Base-by-base conservation (phyloP, 1,284 basidiomycete genomes). In the Microbotryomycetes sp. region DNA sequence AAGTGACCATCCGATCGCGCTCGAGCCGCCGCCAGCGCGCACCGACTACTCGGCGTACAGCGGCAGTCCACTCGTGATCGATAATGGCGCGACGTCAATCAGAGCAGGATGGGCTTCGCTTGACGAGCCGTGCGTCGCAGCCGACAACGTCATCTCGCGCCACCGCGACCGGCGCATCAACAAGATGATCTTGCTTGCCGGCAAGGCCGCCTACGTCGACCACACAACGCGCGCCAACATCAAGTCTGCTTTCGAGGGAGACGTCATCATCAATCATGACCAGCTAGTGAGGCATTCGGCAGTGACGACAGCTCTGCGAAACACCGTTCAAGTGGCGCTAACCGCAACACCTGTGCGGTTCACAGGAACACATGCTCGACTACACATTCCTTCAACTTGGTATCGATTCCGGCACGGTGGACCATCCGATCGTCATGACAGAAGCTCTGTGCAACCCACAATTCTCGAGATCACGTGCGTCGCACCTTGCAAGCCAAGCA, bases 341-440 rank as follows among this genome's bases (percentile, higher is more conserved):
- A 24, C 23, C 23, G 18, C 23, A 3, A 16, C 29, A 27, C 31
- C 15, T n/a, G 21, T 21, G 26, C 53, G 21, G 27, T 5, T n/a
- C 51, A n/a, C 64, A 96, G 93, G 94, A 99, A 80, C 86, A 89
- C 73, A 88, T 90, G 3, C 78, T 98, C 54, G 94, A 99, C 78
- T 93, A 88, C 77, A 87, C 89, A 45, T 93, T 97, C 73, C 80
- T 88, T 57, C 85, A 86, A 61, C 81, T 99, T 6, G 89, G 89
- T 7, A 86, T 97, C 66, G n/a, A 46, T 21, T 45, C 51, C 3
- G 85, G 91, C 71, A 82, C 85, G 0, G 77, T 83, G 6, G 80
- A 81, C n/a, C 92, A 97, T 74, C 93, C 94, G 0, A 80, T 99
- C 27, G 78, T 96, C 62, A 96, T 98, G 90, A 88, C 91, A 0